Percentiles rank a stretch among this genome's conserved stretches.
Conservation (phyloP, 1,284 basidiomycete genomes). For the Leccinum holopus region DNA sequence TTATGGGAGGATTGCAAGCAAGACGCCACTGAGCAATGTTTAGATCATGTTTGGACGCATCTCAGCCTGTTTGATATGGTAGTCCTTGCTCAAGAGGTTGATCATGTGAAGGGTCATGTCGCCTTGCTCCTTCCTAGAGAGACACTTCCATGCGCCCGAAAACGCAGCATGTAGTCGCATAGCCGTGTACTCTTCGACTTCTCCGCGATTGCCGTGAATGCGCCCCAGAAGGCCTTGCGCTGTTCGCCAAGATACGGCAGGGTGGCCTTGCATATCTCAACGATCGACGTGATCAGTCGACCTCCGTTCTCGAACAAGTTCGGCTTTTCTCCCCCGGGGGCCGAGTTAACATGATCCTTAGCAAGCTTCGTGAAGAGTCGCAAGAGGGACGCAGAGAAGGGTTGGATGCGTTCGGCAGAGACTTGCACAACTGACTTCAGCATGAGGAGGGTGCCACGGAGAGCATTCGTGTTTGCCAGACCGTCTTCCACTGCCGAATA, state of each 20-base stretch:
- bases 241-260: slow-evolving; percentile 69
- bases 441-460: slow-evolving; percentile 84
- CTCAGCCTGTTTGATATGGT: slow-evolving; percentile 87
- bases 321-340: slow-evolving; percentile 35
- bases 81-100: slow-evolving; percentile 89
- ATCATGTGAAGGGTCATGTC: slow-evolving; percentile 92
- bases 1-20: slow-evolving; percentile 83
- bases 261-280: slow-evolving; percentile 71
- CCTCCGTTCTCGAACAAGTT: slow-evolving; percentile 57
- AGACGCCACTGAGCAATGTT: slow-evolving; percentile 86
- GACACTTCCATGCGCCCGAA: slow-evolving; percentile 84
- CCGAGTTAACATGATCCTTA: slow-evolving; percentile 81
- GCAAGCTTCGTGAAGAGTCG: slow-evolving; percentile 85
- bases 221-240: slow-evolving; percentile 70
- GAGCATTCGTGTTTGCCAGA: slow-evolving; percentile 67
- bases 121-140: slow-evolving; percentile 84
- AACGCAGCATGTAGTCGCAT: slow-evolving; percentile 90
- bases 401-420: slow-evolving; percentile 83
- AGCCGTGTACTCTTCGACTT: slow-evolving; percentile 85
- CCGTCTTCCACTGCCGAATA: slow-evolving; percentile 80
- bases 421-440: slow-evolving; percentile 87
- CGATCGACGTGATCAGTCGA: slow-evolving; percentile 61
- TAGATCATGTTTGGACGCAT: slow-evolving; percentile 95
- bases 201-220: slow-evolving; percentile 82
- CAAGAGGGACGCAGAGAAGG: slow-evolving; percentile 75